Evolutionary conservation across 805 yeast genomes (phyloP).

Genomic region (Groenewaldozyma salmanticensis): DNA sequence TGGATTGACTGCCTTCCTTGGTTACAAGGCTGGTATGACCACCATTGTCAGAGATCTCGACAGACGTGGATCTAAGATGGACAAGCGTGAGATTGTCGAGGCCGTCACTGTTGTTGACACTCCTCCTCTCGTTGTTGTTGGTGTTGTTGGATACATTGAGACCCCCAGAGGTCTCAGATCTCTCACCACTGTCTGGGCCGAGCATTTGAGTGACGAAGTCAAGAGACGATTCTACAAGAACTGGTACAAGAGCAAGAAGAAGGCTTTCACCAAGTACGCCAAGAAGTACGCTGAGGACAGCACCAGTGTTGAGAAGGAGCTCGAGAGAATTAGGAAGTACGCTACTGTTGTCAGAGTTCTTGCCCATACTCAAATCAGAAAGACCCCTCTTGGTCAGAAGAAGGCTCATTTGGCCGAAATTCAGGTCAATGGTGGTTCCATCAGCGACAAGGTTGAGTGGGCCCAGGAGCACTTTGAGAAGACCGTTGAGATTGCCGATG

Average conservation of each 20-base stretch:
- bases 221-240: slow-evolving; percentile 99
- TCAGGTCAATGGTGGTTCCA: slow-evolving; percentile 99
- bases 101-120: slow-evolving; percentile 99
- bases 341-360: slow-evolving; percentile 97
- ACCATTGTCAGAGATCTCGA: slow-evolving; percentile 99
- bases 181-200: slow-evolving; percentile 99
- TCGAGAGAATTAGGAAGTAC: slow-evolving; percentile 98
- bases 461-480: slow-evolving; percentile 98
- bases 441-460: slow-evolving; percentile 96
- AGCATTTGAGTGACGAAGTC: slow-evolving; percentile 98
- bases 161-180: slow-evolving; percentile 99
- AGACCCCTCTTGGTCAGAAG: slow-evolving; percentile 98
- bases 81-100: slow-evolving; percentile 99
- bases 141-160: slow-evolving; percentile 99
- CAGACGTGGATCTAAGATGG: slow-evolving; percentile 99
- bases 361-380: slow-evolving; percentile 99
- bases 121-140: slow-evolving; percentile 97
- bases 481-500: slow-evolving; percentile 92
- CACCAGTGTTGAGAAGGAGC: slow-evolving; percentile 84
- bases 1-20: slow-evolving; percentile 98
- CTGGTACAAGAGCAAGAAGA: slow-evolving; percentile 99
- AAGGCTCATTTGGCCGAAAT: slow-evolving; percentile 99
- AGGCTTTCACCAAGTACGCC: slow-evolving; percentile 99
- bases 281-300: slow-evolving; percentile 93
- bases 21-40: slow-evolving; percentile 99